A percentile compares a stretch with the other conserved stretches of the same genome.
These are phyloP conservation scores for Fusarium musae DNA, from an alignment of 2,329 filamentous ascomycete species.

Conservation along the genomic window DNA sequence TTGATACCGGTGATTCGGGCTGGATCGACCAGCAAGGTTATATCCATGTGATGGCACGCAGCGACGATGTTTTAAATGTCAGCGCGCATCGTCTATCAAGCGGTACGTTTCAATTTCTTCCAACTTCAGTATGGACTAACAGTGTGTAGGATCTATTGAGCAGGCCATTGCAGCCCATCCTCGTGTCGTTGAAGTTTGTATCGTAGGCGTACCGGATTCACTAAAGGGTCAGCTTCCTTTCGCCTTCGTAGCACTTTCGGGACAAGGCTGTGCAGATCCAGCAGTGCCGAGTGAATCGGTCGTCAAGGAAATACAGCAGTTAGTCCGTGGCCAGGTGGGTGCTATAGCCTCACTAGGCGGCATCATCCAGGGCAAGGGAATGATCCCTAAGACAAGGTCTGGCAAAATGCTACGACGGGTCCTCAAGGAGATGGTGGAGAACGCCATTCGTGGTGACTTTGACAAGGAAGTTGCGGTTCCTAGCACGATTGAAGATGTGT, in stretches of 20 bases:
- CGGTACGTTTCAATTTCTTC: slow-evolving; percentile 61
- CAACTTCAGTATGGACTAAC: not conserved
- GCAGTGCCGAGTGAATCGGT: slow-evolving; percentile 61
- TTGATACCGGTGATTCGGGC: slow-evolving; percentile 92
- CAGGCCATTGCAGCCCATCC: slow-evolving; percentile 88
- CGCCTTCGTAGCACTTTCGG: slow-evolving; percentile 76
- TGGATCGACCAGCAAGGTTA: slow-evolving; percentile 82
- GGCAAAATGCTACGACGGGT: slow-evolving; percentile 90
- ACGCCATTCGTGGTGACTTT: slow-evolving; percentile 78
- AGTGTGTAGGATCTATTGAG: slow-evolving; percentile 78
- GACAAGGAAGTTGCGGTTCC: slow-evolving; percentile 79
- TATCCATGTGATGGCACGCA: slow-evolving; percentile 71
- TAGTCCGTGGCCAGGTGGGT: slow-evolving; percentile 84
- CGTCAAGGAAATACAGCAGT: slow-evolving; percentile 72
- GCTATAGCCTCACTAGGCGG: slow-evolving; percentile 88
- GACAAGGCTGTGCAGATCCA: slow-evolving; percentile 59
- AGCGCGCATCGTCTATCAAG: slow-evolving; percentile 91
- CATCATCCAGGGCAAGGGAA: slow-evolving; percentile 83
- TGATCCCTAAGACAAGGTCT: slow-evolving; percentile 93
- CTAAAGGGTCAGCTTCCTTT: slow-evolving; percentile 94
- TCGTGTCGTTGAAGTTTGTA: slow-evolving; percentile 82
- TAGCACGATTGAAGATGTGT: slow-evolving; percentile 84
- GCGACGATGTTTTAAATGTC: slow-evolving; percentile 95
- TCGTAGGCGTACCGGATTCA: slow-evolving; percentile 85
- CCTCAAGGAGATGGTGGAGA: slow-evolving; percentile 84